A percentile compares a stretch with the other conserved stretches of the same genome.
Evolutionary conservation across 768 basidiomycete species (phyloP).

Genomic region (Phylloporus sp.): DNA sequence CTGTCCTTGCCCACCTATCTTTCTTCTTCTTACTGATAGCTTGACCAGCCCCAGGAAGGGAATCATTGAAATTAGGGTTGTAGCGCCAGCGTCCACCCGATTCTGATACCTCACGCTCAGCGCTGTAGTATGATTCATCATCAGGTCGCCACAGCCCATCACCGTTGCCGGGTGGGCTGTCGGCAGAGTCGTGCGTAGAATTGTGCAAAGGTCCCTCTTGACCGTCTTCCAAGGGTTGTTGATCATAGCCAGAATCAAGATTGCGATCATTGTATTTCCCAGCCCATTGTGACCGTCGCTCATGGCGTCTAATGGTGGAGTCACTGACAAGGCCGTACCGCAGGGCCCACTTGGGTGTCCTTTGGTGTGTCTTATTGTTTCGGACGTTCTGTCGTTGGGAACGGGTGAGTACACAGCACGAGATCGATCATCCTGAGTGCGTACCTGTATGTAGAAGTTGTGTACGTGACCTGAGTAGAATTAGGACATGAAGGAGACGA

Average conservation of each 20-base stretch:
- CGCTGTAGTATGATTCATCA: constrained; percentile 73
- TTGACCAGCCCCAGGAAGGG: constrained; percentile 39
- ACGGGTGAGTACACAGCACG: constrained; percentile 2
- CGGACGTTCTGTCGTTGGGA: constrained; percentile 68
- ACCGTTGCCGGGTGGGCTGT: constrained; percentile 22
- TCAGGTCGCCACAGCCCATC: constrained; percentile 69
- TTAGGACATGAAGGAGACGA: constrained; percentile 3
- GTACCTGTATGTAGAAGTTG: constrained; percentile 89
- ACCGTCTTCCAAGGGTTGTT: constrained; percentile 74
- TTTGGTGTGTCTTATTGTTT: constrained; percentile 88
- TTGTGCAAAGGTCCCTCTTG: constrained; percentile 42
- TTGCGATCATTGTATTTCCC: constrained; percentile 80
- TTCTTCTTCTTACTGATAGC: constrained; percentile 61
- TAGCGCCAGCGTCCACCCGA: constrained; percentile 69
- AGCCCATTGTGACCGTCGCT: constrained; percentile 85
- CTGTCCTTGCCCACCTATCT: constrained; percentile 83
- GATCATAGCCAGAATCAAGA: constrained; percentile 63
- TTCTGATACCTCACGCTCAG: constrained; percentile 33
- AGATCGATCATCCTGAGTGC: constrained; percentile 1
- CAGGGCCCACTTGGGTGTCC: constrained; percentile 96
- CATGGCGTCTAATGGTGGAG: constrained; percentile 70
- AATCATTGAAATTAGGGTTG: constrained; percentile 78
- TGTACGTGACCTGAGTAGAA: constrained; percentile 68
- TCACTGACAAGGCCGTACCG: constrained; percentile 87
- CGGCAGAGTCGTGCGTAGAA: constrained; percentile 9